phyloP scores from a whole-genome alignment of 2,329 filamentous ascomycete species.

The Alternaria gaisen region DNA sequence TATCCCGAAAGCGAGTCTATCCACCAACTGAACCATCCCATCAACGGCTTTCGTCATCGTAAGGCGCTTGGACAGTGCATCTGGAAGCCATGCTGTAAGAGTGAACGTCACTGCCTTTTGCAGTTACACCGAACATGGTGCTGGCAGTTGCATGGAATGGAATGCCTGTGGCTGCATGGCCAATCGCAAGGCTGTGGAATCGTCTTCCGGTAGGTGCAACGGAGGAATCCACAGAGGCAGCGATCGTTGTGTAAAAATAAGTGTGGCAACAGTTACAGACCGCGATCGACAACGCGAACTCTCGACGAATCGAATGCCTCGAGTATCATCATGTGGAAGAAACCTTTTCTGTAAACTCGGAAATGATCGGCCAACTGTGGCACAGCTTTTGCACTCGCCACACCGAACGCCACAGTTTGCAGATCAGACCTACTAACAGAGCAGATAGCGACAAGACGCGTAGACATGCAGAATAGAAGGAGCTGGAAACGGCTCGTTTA shows the following conservation, averaged over 20 bases:
- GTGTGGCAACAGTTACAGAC: constrained; percentile 40
- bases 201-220: constrained; percentile 18
- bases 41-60: constrained; percentile 35
- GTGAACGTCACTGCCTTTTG: constrained; percentile 5
- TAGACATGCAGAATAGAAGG: constrained; percentile 28
- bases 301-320: constrained; percentile 30
- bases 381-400: constrained; percentile 23
- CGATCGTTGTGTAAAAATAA: constrained; percentile 38
- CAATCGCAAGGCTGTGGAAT: constrained; percentile 26
- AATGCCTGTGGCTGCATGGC: constrained; percentile 10
- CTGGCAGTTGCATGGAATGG: constrained; percentile 21
- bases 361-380: constrained; percentile 32
- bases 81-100: constrained; percentile 21
- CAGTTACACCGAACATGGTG: constrained; percentile 18
- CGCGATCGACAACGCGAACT: constrained; percentile 24
- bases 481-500: constrained; percentile 9
- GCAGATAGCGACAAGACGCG: constrained; percentile 27
- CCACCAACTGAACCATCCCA: constrained; percentile 16
- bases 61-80: constrained; percentile 21
- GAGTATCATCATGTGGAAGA: constrained; percentile 42
- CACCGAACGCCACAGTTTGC: constrained; percentile 13
- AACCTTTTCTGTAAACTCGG: constrained; percentile 23
- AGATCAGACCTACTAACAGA: constrained; percentile 14
- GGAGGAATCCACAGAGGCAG: constrained; percentile 28
- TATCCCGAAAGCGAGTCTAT: constrained; percentile 30